Evolutionary conservation across 257 asterid genomes (phyloP), one percentile per base, ranked within the genome.

Genomic region (Rauvolfia tetraphylla): DNA sequence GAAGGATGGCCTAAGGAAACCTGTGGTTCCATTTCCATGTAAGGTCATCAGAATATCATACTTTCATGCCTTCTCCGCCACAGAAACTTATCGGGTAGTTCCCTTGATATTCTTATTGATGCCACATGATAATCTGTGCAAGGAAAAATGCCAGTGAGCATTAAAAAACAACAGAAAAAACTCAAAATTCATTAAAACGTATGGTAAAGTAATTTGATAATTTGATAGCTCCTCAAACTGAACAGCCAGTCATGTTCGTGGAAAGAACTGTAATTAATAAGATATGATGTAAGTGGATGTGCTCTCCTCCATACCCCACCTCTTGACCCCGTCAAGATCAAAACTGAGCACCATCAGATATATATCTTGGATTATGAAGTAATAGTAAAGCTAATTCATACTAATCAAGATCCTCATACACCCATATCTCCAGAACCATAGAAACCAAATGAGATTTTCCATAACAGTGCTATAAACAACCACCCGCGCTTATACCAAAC

Each of bases 21-120:
- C 83, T 76, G 97, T 11, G 83, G 80, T 83, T 90, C 97, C 97
- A 88, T 88, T 81, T 81, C 76, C 76, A 83, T 58, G 66, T 41
- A 71, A 82, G 74, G 33, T 79, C 84, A 82, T 84, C 83, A 80
- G 23, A 58, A 56, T 74, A 76, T 74, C 68, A 11, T 34, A 48
- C 9, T 23, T 58, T 75, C 44, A 54, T 44, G 34, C 56, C n/a
- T 39, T 63, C 53, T 49, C 34, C 15, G n/a, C 68, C 63, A 39
- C 80, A 53, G 67, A 76, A 72, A 49, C 42, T 10, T 23, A 31
- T 36, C 23, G 1, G 15, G 29, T 51, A 54, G 36, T 48, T 58
- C 33, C 62, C 70, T 56, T 65, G 38, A 75, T 29, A 42, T 69
- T 17, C 51, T 39, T 15, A 34, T 9, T 33, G 18, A 7, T 25